phyloP scores from a whole-genome alignment of 2,329 filamentous ascomycete genomes.

The Sclerotinia borealis region DNA sequence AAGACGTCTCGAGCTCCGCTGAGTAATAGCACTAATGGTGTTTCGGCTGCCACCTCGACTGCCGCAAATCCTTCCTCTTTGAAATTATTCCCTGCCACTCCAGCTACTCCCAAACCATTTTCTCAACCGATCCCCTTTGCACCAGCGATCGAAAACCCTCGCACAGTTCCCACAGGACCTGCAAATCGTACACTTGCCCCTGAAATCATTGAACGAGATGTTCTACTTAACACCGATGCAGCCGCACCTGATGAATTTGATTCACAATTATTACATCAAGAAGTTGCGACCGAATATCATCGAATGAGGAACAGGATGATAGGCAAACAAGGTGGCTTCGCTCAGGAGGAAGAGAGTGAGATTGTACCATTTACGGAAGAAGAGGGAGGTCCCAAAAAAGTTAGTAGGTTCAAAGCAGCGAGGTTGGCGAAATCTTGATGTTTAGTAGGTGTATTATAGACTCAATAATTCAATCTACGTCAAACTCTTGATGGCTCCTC shows the following conservation, averaged over 20 bases:
- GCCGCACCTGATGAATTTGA: slow-evolving; percentile 62
- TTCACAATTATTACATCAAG: slow-evolving; percentile 63
- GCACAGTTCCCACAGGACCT: slow-evolving; percentile 32
- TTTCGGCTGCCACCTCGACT: slow-evolving; percentile 10
- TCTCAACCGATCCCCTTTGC: slow-evolving; percentile 26
- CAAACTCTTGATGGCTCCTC: background rate
- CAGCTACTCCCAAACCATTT: slow-evolving; percentile 23
- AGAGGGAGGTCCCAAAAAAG: slow-evolving; percentile 53
- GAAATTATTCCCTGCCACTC: slow-evolving; percentile 22
- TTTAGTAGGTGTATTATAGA: slow-evolving; percentile 6
- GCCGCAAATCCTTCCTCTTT: slow-evolving; percentile 11
- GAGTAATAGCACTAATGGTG: slow-evolving; percentile 17
- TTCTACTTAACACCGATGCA: slow-evolving; percentile 28
- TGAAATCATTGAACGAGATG: slow-evolving; percentile 50
- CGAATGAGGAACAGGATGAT: slow-evolving; percentile 77
- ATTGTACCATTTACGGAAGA: slow-evolving; percentile 61
- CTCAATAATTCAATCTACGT: slow-evolving; percentile 1
- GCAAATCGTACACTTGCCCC: slow-evolving; percentile 51
- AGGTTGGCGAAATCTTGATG: slow-evolving; percentile 43
- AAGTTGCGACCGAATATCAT: slow-evolving; percentile 79
- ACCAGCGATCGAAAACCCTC: slow-evolving; percentile 16
- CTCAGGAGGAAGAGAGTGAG: slow-evolving; percentile 58
- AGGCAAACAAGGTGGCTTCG: slow-evolving; percentile 74
- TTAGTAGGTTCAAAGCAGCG: slow-evolving; percentile 71
- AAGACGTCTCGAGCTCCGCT: slow-evolving; percentile 33